Evolutionary conservation across 2,329 filamentous ascomycete genomes (phyloP), one percentile per base, ranked within the genome.

Genomic region (Colletotrichum sp.): DNA sequence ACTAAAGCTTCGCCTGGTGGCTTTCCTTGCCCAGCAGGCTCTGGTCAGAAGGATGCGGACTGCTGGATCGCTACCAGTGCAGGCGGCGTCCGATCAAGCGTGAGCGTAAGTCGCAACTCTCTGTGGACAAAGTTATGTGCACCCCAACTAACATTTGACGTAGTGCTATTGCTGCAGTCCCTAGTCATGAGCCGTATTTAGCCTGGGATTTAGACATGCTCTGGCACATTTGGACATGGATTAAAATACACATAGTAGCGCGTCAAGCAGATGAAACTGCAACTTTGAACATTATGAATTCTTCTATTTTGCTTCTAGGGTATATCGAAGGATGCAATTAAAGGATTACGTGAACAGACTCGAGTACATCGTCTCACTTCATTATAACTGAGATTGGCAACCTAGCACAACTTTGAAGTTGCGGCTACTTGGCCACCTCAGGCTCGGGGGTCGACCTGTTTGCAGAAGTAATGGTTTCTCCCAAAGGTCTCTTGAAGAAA

Each of bases 401-500:
- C n/a, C 2, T 6, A 44, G 4, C 16, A 67, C 16, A 22, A 34
- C 4, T 19, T 2, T 2, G 3, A 27, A 9, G 9, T 16, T 11
- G 7, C 16, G 12, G 4, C 15, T 60, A 74, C 27, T 76, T 76
- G 28, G 74, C 12, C 12, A 74, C 70, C 8, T 74, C 71, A 8
- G 55, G 52, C 8, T 74, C 71, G 4, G 55, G 52, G 8, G 70
- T 60, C 8, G 59, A 7, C 28, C 34, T 59, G 19, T 68, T 44
- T 16, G 64, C 74, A 27, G 74, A 76, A 4, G 70, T 6, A 19
- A 76, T 48, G 12, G 74, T 36, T 57, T 69, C 70, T 52, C 76
- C 77, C n/a, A 78, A 65, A 9, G 89, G 88, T 76, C 85, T 81
- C 73, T 81, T 86, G 3, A 86, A 82, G 79, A 93, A 92, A 4